Base-by-base conservation (phyloP, 2,329 filamentous ascomycete species). In the Diaporthe sp. region DNA sequence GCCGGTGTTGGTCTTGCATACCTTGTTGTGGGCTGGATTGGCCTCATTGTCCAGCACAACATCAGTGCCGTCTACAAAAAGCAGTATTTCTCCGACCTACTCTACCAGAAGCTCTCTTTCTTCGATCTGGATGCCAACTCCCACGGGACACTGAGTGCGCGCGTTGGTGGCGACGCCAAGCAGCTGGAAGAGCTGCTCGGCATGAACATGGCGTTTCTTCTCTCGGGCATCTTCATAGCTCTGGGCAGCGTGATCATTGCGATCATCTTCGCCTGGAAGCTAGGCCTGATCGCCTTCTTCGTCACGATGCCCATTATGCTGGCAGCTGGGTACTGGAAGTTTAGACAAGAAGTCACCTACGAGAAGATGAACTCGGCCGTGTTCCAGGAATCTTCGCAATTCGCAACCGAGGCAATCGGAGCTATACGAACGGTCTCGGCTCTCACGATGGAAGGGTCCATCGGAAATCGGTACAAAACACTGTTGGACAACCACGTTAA, bases 151-250 rank as follows among this genome's bases (percentile, higher is more conserved):
- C 85, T 93, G 75, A 90, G 89, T 0, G 87, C 90, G 0, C 86
- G 87, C 6, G 81, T 91, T 3, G 86, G 87, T 1, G 84, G 87
- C 2, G 90, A 92, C 73, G 88, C 90, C 1, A 88, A 87, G 76
- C 88, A 90, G 72, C 82, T 92, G 1, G 89, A 92, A 28, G 95
- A 97, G 85, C 89, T 96, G 0, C 88, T 99, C 10, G 81, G 97
- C 58, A 90, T 93, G 79, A 92, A 92, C 79, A 91, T 92, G 89
- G 87, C 91, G 1, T 86, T 93, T 68, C 89, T 90, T 5, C 86
- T 86, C 75, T 89, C 92, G 35, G 91, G 92, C 13, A 80, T 93
- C 19, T 91, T 94, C 79, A 93, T 91, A 35, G 61, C 61, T 35
- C 28, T 66, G 61, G 61, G 60, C 1, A 92, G 95, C 19, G 91